Percentiles rank a stretch among this genome's conserved stretches.
These are phyloP conservation scores for Isatis tinctoria DNA, from an alignment of 345 rosid genomes.

Conservation along the genomic window DNA sequence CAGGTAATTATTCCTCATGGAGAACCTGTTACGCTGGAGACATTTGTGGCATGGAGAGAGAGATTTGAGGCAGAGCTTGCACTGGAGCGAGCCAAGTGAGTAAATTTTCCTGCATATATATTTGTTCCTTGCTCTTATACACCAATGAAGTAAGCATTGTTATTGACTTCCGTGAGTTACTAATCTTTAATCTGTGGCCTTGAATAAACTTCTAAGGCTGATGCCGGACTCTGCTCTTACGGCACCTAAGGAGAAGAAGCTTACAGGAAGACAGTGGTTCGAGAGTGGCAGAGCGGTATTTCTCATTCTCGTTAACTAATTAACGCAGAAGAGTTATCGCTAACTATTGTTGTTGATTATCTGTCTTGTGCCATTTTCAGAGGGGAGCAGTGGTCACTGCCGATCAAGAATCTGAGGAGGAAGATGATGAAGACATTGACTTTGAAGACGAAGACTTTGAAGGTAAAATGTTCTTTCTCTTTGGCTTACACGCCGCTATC, in stretches of 20 bases:
- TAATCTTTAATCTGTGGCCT: not conserved
- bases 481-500: not conserved
- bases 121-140: not conserved
- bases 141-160: not conserved
- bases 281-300: conserved; percentile 85
- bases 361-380: conserved; percentile 38
- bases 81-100: conserved; percentile 96
- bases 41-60: conserved; percentile 96
- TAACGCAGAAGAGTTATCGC: not conserved
- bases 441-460: conserved; percentile 92
- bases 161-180: not conserved
- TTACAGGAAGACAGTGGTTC: conserved; percentile 92
- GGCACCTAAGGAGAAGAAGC: conserved; percentile 77
- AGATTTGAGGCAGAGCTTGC: conserved; percentile 97
- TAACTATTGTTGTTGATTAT: not conserved
- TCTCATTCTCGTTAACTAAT: not conserved
- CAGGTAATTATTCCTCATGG: conserved; percentile 94
- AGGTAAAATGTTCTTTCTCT: conserved; percentile 43
- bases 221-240: conserved; percentile 91
- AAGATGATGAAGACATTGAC: conserved; percentile 84
- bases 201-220: conserved; percentile 44
- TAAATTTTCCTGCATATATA: conserved; percentile 5
- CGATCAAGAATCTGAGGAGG: conserved; percentile 60
- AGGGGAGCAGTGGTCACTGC: conserved; percentile 59
- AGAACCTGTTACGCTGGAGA: conserved; percentile 90